These are phyloP conservation scores for Sporisorium scitamineum DNA, from an alignment of 1,284 basidiomycete genomes.

Conservation along the genomic window DNA sequence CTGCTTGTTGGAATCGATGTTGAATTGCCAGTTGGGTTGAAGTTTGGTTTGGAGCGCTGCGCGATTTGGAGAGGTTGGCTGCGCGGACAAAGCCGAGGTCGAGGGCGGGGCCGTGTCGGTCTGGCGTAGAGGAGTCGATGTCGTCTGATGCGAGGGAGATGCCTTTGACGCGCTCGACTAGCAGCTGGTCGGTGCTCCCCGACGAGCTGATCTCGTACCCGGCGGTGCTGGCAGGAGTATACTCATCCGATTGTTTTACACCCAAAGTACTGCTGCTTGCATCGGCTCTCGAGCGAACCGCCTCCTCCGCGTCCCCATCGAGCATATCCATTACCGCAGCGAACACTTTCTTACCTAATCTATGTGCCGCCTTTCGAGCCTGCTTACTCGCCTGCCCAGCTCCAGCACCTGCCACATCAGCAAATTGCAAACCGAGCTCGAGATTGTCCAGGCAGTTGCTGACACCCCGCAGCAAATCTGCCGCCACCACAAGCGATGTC, in stretches of 20 bases:
- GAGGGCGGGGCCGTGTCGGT: constrained; percentile 45
- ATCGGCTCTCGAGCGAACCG: neutral
- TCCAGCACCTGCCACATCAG: neutral
- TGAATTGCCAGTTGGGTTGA: constrained; percentile 6
- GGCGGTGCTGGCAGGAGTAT: neutral
- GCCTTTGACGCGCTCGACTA: constrained; percentile 40
- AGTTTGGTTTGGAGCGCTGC: neutral
- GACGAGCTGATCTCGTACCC: neutral
- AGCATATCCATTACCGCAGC: constrained; percentile 43
- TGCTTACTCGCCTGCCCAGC: constrained; percentile 22
- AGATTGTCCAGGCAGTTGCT: constrained; percentile 40
- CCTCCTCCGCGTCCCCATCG: constrained; percentile 52
- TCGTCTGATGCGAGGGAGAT: constrained; percentile 20
- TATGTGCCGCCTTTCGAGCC: constrained; percentile 51
- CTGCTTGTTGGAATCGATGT: constrained; percentile 15
- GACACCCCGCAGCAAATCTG: constrained; percentile 48
- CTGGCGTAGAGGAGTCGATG: constrained; percentile 16
- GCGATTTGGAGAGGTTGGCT: constrained; percentile 21
- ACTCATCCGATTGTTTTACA: neutral
- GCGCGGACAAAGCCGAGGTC: constrained; percentile 47
- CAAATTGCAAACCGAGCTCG: constrained; percentile 16
- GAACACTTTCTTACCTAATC: constrained; percentile 41
- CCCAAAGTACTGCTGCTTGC: no score
- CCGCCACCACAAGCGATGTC: constrained; percentile 36
- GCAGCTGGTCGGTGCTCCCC: neutral